Conservation (phyloP, 2,329 filamentous ascomycete species). For the Dactylonectria estremocensis region DNA sequence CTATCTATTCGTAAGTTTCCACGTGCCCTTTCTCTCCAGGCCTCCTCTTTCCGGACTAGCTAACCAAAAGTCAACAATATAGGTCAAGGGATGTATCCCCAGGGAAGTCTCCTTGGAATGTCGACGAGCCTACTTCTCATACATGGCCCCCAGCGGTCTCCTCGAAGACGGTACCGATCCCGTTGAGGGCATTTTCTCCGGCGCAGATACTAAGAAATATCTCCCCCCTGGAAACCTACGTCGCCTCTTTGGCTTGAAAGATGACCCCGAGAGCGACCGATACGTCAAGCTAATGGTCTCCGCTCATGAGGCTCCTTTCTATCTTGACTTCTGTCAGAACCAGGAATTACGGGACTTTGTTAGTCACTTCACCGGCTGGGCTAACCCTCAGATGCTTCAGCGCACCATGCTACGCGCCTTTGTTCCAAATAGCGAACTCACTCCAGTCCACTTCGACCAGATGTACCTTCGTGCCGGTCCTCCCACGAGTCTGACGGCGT, state of each 20-base stretch:
- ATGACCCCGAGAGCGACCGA: slow-evolving; percentile 19
- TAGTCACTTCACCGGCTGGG: slow-evolving; percentile 27
- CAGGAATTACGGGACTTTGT: slow-evolving; percentile 19
- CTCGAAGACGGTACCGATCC: slow-evolving; percentile 20
- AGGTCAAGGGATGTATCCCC: slow-evolving; percentile 25
- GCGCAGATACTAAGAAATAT: slow-evolving; percentile 13
- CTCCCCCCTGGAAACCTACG: slow-evolving; percentile 19
- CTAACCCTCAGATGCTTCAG: slow-evolving; percentile 34
- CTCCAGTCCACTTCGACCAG: slow-evolving; percentile 28
- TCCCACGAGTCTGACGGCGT: slow-evolving; percentile 22
- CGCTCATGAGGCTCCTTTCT: slow-evolving; percentile 22
- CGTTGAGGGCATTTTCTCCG: slow-evolving; percentile 19
- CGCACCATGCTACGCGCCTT: slow-evolving; percentile 27
- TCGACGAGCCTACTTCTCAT: slow-evolving; percentile 26
- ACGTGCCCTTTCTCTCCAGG: neutral
- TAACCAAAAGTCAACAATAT: neutral
- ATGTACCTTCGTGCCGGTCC: slow-evolving; percentile 25
- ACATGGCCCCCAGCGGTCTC: slow-evolving; percentile 29
- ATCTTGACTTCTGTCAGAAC: slow-evolving; percentile 25
- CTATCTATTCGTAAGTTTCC: slow-evolving; percentile 31
- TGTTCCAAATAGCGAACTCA: slow-evolving; percentile 18
- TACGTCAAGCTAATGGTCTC: slow-evolving; percentile 20
- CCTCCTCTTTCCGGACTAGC: neutral
- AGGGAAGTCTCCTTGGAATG: slow-evolving; percentile 26
- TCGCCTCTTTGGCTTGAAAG: slow-evolving; percentile 21